Conservation (phyloP, 2,329 filamentous ascomycete genomes). For the Scleromitrula shiraiana region DNA sequence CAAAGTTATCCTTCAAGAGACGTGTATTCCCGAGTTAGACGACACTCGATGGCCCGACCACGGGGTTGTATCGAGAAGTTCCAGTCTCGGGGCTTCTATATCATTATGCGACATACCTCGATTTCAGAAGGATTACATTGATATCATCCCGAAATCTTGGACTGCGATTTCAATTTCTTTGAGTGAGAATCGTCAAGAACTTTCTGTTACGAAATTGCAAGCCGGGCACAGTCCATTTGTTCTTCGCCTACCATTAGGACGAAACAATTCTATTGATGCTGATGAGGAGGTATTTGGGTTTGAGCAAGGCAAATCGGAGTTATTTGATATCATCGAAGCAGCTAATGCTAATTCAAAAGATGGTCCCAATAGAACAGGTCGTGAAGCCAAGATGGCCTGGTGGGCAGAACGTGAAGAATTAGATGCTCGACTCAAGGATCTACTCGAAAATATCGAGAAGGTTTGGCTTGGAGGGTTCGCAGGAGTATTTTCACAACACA, state of each 20-base stretch:
- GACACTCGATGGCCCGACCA: slow-evolving; percentile 34
- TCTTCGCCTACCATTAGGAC: slow-evolving; percentile 73
- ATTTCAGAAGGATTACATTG: slow-evolving; percentile 75
- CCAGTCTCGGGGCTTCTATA: slow-evolving; percentile 38
- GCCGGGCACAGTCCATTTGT: slow-evolving; percentile 72
- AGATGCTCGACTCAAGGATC: slow-evolving; percentile 66
- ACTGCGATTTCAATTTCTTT: slow-evolving; percentile 78
- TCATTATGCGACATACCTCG: slow-evolving; percentile 41
- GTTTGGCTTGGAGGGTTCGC: slow-evolving; percentile 94
- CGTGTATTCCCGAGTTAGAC: slow-evolving; percentile 20
- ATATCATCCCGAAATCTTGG: slow-evolving; percentile 78
- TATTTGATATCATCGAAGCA: slow-evolving; percentile 71
- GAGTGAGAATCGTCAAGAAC: slow-evolving; percentile 72
- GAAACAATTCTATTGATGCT: slow-evolving; percentile 71
- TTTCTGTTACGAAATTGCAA: slow-evolving; percentile 82
- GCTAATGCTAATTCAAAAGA: slow-evolving; percentile 81
- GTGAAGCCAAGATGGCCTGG: slow-evolving; percentile 74
- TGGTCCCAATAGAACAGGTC: slow-evolving; percentile 61
- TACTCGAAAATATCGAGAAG: slow-evolving; percentile 80
- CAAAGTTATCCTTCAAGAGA: slow-evolving; percentile 38
- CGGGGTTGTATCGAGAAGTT: slow-evolving; percentile 31
- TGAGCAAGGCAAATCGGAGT: slow-evolving; percentile 67
- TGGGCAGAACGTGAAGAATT: slow-evolving; percentile 79
- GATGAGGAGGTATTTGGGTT: slow-evolving; percentile 81
- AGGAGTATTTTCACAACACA: slow-evolving; percentile 79